Conservation (phyloP, 345 rosid genomes). For the Lepidium africanum region DNA sequence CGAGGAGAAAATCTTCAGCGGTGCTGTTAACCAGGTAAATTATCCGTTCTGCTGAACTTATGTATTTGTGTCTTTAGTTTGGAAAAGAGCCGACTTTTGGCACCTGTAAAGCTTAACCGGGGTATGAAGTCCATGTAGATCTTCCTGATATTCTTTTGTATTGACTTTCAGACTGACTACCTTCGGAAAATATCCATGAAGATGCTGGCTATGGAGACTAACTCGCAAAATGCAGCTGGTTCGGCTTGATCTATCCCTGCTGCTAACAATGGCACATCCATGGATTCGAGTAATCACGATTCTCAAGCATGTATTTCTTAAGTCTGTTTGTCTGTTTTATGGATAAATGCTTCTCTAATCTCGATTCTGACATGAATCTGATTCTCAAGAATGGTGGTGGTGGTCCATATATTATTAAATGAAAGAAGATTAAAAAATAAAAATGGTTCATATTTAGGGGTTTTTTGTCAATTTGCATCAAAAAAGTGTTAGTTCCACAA, state of each 20-base stretch:
- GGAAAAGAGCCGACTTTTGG: neutral
- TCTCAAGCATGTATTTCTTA: neutral
- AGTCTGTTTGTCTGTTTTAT: conserved; percentile 10
- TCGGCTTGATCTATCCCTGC: conserved; percentile 34
- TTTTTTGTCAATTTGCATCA: too few relatives aligned
- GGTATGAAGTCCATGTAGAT: neutral
- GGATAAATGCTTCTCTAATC: conserved; percentile 15
- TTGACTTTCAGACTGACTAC: conserved; percentile 59
- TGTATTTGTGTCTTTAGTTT: neutral
- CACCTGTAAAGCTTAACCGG: neutral
- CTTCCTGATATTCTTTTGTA: conserved; percentile 1
- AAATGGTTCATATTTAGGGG: too few relatives aligned
- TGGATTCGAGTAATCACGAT: conserved; percentile 49
- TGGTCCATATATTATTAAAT: too few relatives aligned
- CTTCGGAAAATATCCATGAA: conserved; percentile 78
- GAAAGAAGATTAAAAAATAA: too few relatives aligned
- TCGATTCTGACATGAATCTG: too few relatives aligned
- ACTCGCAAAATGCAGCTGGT: conserved; percentile 51
- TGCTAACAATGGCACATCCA: conserved; percentile 38
- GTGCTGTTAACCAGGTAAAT: conserved; percentile 61
- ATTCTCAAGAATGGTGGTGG: too few relatives aligned
- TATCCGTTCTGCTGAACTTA: neutral
- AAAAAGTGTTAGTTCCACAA: too few relatives aligned
- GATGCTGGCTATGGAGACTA: conserved; percentile 81
- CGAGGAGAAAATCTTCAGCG: conserved; percentile 69